Evolutionary conservation across 2,329 filamentous ascomycete species (phyloP).

Genomic region (Colletotrichum chrysophilum): DNA sequence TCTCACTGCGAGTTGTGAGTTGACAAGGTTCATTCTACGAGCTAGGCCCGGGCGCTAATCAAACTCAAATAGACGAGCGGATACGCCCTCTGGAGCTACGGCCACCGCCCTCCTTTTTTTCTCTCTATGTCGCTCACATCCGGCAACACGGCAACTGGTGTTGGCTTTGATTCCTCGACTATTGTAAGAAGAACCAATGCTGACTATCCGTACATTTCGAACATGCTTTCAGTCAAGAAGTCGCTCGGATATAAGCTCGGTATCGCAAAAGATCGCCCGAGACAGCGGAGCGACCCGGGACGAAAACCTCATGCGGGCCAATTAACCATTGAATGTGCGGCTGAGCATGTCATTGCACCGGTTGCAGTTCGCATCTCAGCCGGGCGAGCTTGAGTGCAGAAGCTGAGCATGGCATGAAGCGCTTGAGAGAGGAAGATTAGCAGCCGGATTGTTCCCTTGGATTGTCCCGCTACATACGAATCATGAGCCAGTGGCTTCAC

Average conservation of each 20-base stretch:
- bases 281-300: neutral
- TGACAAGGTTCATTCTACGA: neutral
- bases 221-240: neutral
- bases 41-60: neutral
- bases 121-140: neutral
- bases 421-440: neutral
- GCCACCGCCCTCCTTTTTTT: neutral
- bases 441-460: rapidly evolving
- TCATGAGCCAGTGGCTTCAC: neutral
- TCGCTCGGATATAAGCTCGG: neutral
- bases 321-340: neutral
- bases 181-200: neutral
- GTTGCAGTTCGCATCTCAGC: rapidly evolving
- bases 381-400: rapidly evolving
- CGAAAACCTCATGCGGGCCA: neutral
- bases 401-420: neutral
- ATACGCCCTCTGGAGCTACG: neutral
- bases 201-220: neutral
- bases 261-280: neutral
- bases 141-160: neutral
- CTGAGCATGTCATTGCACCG: neutral
- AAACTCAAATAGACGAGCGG: neutral
- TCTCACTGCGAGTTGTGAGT: neutral
- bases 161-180: neutral
- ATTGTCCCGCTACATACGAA: neutral